These are phyloP conservation scores for Ramalina intermedia DNA, from an alignment of 495 filamentous ascomycete species.

Conservation along the genomic window DNA sequence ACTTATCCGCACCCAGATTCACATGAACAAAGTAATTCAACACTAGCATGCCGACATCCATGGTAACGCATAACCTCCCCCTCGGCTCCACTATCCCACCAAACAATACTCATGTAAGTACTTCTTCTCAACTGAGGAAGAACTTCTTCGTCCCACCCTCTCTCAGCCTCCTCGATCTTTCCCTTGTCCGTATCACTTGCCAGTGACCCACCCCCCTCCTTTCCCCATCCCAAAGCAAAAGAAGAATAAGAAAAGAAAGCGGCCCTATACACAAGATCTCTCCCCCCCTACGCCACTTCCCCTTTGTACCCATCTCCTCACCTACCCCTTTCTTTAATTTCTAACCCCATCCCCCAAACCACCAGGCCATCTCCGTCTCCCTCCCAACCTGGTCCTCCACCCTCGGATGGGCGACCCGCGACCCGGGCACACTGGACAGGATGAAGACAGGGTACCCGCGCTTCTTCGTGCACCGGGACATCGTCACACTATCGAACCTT, in stretches of 20 bases:
- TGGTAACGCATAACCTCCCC: background rate
- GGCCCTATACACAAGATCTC: too few relatives aligned
- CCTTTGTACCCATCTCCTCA: too few relatives aligned
- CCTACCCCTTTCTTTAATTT: too few relatives aligned
- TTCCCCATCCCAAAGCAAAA: too few relatives aligned
- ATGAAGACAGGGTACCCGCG: constrained; percentile 8
- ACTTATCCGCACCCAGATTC: too few relatives aligned
- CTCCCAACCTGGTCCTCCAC: constrained; percentile 9
- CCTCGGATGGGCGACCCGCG: constrained; percentile 1
- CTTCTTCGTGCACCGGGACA: background rate
- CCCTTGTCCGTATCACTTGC: background rate
- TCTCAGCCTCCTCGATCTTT: background rate
- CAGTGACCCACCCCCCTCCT: too few relatives aligned
- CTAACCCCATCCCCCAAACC: too few relatives aligned
- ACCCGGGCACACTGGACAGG: background rate
- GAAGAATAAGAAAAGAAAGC: too few relatives aligned
- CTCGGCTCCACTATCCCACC: background rate
- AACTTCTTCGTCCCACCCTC: background rate
- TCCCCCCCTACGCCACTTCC: too few relatives aligned
- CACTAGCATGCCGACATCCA: too few relatives aligned
- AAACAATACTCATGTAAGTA: background rate
- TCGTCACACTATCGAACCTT: background rate
- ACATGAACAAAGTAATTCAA: too few relatives aligned
- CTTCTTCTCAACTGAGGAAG: background rate
- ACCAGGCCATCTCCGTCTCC: constrained; percentile 6